Base-by-base conservation (phyloP, 1,139 yeast genomes). In the Geotrichum klebahnii region DNA sequence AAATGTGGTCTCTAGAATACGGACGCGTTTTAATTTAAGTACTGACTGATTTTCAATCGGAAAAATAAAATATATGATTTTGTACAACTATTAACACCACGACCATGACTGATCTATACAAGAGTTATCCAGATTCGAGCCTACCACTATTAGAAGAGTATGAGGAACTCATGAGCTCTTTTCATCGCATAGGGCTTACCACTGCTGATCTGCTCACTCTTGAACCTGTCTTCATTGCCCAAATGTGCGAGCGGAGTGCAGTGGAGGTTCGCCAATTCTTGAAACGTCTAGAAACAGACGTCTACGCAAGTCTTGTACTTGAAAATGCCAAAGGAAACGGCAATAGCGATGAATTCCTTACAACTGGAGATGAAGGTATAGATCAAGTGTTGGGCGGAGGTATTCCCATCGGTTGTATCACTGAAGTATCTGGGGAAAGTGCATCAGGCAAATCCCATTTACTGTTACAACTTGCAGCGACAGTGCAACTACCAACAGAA, bases 381-480 rank as follows among this genome's bases (percentile, higher is more conserved):
- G 52, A 49, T 23, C 19, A 12, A 8, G n/a, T 44, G 5, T 28
- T 49, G 10, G 44, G 42, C 14, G 52, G 66, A 0, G 96, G 97
- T 0, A 73, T 89, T 3, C 79, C 78, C 0, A 59, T 78, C 0
- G 83, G 89, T 2, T 74, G 78, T 38, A 67, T 90, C 2, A 84
- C 94, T 0, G 97, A 90, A 66, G 64, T 90, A 2, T 82, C 81
- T 58, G 97, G 97, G 0, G 85, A 83, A 35, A 81, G 94, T 53
- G 87, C 95, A 0, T 77, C 85, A 2, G 97, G 96, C 0, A 89
- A 89, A 63, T 82, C 96, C 0, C 94, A 88, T 59, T 67, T 89
- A 8, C 66, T 84, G 29, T 74, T 82, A 66, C 92, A 84, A 57
- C 60, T 88, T 44, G 72, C 84, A 1, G 67, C 79, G 6, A 68